phyloP scores from a whole-genome alignment of 306 rosid genomes.

The Hippophae gyantsensis region DNA sequence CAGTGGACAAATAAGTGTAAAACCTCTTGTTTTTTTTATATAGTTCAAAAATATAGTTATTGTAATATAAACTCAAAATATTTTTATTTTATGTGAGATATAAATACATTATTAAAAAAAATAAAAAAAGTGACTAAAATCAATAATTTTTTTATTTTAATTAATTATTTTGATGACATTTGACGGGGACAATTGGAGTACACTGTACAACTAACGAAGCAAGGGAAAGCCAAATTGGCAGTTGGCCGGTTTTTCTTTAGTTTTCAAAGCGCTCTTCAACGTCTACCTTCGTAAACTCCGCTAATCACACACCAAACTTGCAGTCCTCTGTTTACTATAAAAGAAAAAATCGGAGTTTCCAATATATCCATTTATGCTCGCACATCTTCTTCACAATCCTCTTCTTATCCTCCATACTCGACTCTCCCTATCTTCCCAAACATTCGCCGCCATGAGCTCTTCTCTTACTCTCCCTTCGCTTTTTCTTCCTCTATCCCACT shows the following conservation, averaged over 20 bases:
- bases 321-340: constrained; percentile 9
- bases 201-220: not conserved
- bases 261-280: constrained; percentile 21
- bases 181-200: no score
- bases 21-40: no score
- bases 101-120: no score
- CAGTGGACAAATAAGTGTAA: no score
- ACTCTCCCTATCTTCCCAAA: not conserved
- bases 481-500: constrained; percentile 26
- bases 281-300: constrained; percentile 53
- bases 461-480: constrained; percentile 16
- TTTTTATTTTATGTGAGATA: no score
- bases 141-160: no score
- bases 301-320: constrained; percentile 7
- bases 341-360: not conserved
- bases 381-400: constrained; percentile 13
- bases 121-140: no score
- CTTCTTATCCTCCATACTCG: constrained; percentile 24
- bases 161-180: no score
- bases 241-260: constrained; percentile 40
- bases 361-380: constrained; percentile 11
- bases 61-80: no score
- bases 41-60: no score
- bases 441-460: constrained; percentile 21
- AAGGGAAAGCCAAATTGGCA: constrained; percentile 1